phyloP scores from a whole-genome alignment of 106 monocot species.

The Cymbidium sinense region DNA sequence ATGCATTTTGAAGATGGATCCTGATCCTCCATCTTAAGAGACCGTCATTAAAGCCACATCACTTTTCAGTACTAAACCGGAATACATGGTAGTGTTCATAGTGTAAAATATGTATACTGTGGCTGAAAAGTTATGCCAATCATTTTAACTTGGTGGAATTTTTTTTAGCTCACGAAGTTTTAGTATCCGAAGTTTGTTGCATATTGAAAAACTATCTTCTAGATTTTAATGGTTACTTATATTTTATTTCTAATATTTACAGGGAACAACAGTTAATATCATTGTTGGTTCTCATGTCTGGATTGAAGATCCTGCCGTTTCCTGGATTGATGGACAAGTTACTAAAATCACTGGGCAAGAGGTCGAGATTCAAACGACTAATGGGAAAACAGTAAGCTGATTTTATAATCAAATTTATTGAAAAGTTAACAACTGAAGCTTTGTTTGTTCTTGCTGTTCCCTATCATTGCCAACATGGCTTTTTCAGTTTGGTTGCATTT shows the following conservation, averaged over 20 bases:
- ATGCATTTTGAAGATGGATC: not conserved
- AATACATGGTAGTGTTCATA: no score
- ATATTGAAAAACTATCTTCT: not conserved
- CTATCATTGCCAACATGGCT: not conserved
- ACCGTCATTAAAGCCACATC: no score
- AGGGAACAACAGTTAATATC: constrained; percentile 29
- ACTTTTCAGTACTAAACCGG: no score
- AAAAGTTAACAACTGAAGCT: not conserved
- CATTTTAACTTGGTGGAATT: not conserved
- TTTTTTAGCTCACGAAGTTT: not conserved
- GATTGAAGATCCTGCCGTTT: constrained; percentile 61
- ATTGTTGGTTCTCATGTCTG: constrained; percentile 85
- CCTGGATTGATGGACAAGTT: constrained; percentile 88
- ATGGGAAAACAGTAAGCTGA: constrained; percentile 55
- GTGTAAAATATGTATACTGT: not conserved
- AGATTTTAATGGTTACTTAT: not conserved
- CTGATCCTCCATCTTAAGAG: not conserved
- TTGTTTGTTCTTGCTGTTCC: not conserved
- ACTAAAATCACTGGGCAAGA: constrained; percentile 56
- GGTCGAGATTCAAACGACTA: constrained; percentile 55
- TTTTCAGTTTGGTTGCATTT: not conserved
- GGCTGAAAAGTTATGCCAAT: not conserved
- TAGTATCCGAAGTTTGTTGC: not conserved
- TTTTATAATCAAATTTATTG: not conserved
- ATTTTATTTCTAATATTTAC: constrained; percentile 4